Evolutionary conservation across 306 rosid species (phyloP).

Genomic region (Cicer pinnatifidum): DNA sequence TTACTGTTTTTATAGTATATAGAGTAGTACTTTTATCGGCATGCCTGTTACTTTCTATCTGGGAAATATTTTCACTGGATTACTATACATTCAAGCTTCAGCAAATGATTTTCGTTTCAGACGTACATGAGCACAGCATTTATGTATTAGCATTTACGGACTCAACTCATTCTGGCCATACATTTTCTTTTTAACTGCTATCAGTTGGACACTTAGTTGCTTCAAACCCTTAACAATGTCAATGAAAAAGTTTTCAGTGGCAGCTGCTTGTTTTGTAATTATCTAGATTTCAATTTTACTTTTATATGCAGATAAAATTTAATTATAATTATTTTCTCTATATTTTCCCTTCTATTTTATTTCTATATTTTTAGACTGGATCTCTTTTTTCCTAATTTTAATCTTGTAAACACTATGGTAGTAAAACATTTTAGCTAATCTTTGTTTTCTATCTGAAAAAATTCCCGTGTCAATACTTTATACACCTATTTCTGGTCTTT

Average conservation of each 20-base stretch:
- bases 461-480: constrained; percentile 34
- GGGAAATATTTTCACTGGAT: constrained; percentile 31
- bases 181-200: constrained; percentile 16
- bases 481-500: constrained; percentile 14
- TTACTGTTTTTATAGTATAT: constrained; percentile 40
- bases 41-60: constrained; percentile 31
- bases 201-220: constrained; percentile 22
- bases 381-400: constrained; percentile 23
- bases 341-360: constrained; percentile 10
- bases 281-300: constrained; percentile 27
- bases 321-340: constrained; percentile 9
- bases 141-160: constrained; percentile 22
- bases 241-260: constrained; percentile 21
- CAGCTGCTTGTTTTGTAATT: constrained; percentile 25
- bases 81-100: constrained; percentile 37
- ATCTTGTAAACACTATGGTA: constrained; percentile 13
- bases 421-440: constrained; percentile 26
- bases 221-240: constrained; percentile 28
- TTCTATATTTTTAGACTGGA: constrained; percentile 18
- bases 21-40: constrained; percentile 35
- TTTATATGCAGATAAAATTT: constrained; percentile 26
- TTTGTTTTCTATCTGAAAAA: constrained; percentile 28
- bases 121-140: not conserved
- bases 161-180: constrained; percentile 22
- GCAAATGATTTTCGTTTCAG: constrained; percentile 36